Base-by-base conservation (phyloP, 1,139 yeast genomes). In the Oligophagozyma castellii region DNA sequence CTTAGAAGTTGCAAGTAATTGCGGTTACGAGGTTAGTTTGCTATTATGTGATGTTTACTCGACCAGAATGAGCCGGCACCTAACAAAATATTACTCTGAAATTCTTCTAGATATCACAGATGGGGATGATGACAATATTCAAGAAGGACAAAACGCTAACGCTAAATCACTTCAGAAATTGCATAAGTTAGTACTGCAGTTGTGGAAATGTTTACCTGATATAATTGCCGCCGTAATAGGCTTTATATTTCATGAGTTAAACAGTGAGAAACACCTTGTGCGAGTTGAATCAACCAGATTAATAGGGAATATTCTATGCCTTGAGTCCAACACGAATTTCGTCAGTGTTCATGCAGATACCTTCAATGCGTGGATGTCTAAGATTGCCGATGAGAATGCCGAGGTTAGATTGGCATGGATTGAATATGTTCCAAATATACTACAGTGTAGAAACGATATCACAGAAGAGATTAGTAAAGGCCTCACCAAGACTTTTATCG, bases 161-260 rank as follows among this genome's bases (percentile, higher is more conserved):
- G 37, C 39, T 23, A 29, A 23, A 13, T 35, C 32, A 16, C 26
- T 39, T 3, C 58, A 57, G 13, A 74, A 72, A 40, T 60, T 79
- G 5, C 93, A 83, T 44, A 61, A 56, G 16, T 55, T 83, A 21
- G 61, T 78, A 0, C 59, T 73, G 5, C 76, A 76, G 38, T 59
- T 84, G 4, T 86, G 95, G 95, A 67, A 62, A 37, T 65, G 69
- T 32, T 74, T 74, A 1, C 95, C 95, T 0, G 89, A 78, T 23
- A 57, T 81, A 18, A 57, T 83, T 15, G 65, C 69, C 3, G 72
- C 92, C 1, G 78, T 79, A 1, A 68, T 81, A 63, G 92, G 93
- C 0, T 67, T 81, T 34, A 59, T 84, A 5, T 84, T 80, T 40
- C 89, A 80, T 44, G 93, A 83, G 39, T 57, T 86, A 29, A 73